phyloP scores from a whole-genome alignment of 1,139 yeast species.

The Wickerhamiella infanticola region DNA sequence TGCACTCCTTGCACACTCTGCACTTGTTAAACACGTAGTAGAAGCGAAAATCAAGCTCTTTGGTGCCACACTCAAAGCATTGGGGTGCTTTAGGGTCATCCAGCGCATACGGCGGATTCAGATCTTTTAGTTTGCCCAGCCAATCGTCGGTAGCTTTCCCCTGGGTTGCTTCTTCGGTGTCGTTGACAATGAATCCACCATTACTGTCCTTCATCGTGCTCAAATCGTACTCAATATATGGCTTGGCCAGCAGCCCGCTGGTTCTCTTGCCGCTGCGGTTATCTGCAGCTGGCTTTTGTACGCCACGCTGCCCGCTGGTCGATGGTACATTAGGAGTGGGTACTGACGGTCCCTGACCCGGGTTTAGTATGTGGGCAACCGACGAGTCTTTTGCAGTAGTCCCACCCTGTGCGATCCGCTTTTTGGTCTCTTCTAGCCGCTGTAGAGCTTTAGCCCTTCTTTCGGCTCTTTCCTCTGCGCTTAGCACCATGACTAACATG shows the following conservation, averaged over 20 bases:
- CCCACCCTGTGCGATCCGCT: conserved; percentile 12
- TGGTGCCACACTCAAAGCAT: conserved; percentile 61
- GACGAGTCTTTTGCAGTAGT: neutral
- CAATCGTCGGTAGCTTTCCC: conserved; percentile 56
- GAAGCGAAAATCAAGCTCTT: conserved; percentile 65
- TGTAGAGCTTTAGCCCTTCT: conserved; percentile 46
- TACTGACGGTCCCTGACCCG: neutral
- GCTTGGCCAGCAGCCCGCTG: conserved; percentile 25
- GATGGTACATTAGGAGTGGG: neutral
- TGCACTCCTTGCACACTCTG: conserved; percentile 70
- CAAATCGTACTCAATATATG: conserved; percentile 74
- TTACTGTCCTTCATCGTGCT: conserved; percentile 75
- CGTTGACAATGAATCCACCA: conserved; percentile 63
- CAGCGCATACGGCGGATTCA: conserved; percentile 14
- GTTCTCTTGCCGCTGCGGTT: conserved; percentile 18
- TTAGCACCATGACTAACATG: conserved; percentile 3
- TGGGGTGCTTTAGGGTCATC: conserved; percentile 52
- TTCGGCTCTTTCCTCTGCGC: conserved; percentile 30
- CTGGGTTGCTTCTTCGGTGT: conserved; percentile 16
- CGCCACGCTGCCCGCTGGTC: conserved; percentile 11
- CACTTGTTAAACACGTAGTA: conserved; percentile 45
- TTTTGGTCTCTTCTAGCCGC: conserved; percentile 35
- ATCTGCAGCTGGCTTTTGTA: conserved; percentile 12
- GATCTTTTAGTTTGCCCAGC: conserved; percentile 42
- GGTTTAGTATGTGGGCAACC: neutral